Percentiles rank a stretch among this genome's conserved stretches.
Evolutionary conservation across 1,284 basidiomycete genomes (phyloP).

Genomic region (Trichosporon ovoides): DNA sequence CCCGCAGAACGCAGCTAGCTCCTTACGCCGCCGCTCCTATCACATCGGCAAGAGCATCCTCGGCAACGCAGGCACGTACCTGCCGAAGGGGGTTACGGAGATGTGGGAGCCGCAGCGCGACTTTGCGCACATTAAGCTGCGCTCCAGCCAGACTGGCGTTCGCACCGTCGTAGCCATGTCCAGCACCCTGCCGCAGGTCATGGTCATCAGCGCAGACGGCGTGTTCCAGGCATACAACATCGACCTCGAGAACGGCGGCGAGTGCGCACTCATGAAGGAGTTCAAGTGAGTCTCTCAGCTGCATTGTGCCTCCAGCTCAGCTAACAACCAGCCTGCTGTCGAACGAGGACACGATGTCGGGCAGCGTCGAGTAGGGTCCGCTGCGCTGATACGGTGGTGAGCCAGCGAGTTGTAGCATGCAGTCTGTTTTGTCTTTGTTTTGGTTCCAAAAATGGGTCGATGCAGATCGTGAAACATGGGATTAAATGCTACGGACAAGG

Average conservation of each 20-base stretch:
- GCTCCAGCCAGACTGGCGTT: slow-evolving; percentile 61
- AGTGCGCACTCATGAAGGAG: slow-evolving; percentile 90
- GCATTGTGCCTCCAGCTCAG: background rate
- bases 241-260: slow-evolving; percentile 92
- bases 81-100: slow-evolving; percentile 85
- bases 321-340: slow-evolving; percentile 13
- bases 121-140: slow-evolving; percentile 86
- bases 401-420: slow-evolving; percentile 12
- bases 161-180: slow-evolving; percentile 79
- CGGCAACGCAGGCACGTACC: slow-evolving; percentile 77
- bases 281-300: slow-evolving; percentile 63
- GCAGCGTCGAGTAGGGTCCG: slow-evolving; percentile 7
- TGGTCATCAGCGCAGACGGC: slow-evolving; percentile 93
- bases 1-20: slow-evolving; percentile 29
- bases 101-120: slow-evolving; percentile 96
- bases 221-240: slow-evolving; percentile 95
- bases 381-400: background rate
- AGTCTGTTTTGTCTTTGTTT: background rate
- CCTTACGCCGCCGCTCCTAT: slow-evolving; percentile 58
- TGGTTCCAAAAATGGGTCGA: background rate
- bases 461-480: background rate
- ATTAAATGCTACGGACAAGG: background rate
- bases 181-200: slow-evolving; percentile 84
- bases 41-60: slow-evolving; percentile 75
- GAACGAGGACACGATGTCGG: slow-evolving; percentile 19